Conservation (phyloP, 1,284 basidiomycete species). For the Ganoderma meredithae region DNA sequence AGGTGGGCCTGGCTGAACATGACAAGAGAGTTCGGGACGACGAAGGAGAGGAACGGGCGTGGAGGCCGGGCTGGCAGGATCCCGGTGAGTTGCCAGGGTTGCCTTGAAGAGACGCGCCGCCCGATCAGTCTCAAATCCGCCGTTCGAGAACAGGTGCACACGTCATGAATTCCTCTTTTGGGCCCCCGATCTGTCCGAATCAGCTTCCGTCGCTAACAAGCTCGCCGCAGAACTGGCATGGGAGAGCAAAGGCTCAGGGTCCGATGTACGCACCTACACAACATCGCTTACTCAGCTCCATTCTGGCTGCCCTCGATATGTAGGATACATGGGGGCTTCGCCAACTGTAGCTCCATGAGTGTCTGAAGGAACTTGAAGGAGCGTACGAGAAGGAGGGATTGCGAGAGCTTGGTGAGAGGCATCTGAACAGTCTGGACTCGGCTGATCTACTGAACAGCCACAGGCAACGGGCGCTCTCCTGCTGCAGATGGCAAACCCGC, state of each 20-base stretch:
- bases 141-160: slow-evolving; percentile 11
- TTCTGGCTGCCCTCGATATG: not conserved
- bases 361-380: not conserved
- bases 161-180: slow-evolving; percentile 13
- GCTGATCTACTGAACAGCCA: slow-evolving; percentile 3
- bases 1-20: slow-evolving; percentile 2
- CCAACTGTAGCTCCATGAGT: not conserved
- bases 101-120: slow-evolving; percentile 10
- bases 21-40: not conserved
- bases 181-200: slow-evolving; percentile 5
- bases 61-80: slow-evolving; percentile 1
- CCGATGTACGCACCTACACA: not conserved
- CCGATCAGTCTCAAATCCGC: slow-evolving; percentile 15
- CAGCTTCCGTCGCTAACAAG: slow-evolving; percentile 4
- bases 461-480: not conserved
- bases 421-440: not conserved
- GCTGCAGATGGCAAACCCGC: not conserved
- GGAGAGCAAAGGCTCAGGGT: not conserved
- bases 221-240: not conserved
- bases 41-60: slow-evolving; percentile 6
- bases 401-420: too few species aligned
- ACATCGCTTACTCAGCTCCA: not conserved
- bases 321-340: not conserved
- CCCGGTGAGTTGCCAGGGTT: slow-evolving; percentile 15
- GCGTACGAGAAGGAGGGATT: not conserved